phyloP scores from a whole-genome alignment of 805 yeast genomes.

The Pichia gijzeniarum region DNA sequence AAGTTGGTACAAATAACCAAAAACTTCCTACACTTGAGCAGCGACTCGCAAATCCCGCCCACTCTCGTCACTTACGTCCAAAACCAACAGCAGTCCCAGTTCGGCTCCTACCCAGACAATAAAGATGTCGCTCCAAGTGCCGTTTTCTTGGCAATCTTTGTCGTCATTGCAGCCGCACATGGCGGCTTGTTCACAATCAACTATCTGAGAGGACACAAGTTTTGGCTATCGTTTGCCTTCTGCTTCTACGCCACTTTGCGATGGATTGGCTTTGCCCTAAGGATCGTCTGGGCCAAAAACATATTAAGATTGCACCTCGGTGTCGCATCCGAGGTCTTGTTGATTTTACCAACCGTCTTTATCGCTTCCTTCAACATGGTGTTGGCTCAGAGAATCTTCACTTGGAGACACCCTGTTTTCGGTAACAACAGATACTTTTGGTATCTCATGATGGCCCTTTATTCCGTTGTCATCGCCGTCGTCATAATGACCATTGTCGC shows the following conservation, averaged over 20 bases:
- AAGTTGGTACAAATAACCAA: constrained; percentile 31
- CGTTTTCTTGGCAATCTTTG: constrained; percentile 48
- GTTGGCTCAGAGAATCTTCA: constrained; percentile 65
- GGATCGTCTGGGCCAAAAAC: constrained; percentile 56
- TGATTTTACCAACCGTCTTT: constrained; percentile 52
- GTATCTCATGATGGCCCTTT: constrained; percentile 42
- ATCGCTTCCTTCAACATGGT: constrained; percentile 55
- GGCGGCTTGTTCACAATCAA: constrained; percentile 42
- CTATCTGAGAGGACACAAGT: constrained; percentile 50
- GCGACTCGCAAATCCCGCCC: constrained; percentile 33
- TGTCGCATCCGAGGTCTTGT: constrained; percentile 49
- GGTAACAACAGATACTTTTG: constrained; percentile 51
- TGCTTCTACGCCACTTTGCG: constrained; percentile 47
- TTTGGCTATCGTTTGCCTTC: constrained; percentile 49
- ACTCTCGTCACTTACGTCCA: constrained; percentile 33
- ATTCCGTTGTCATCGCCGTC: constrained; percentile 48
- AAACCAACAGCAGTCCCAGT: constrained; percentile 41
- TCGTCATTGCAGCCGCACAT: constrained; percentile 43
- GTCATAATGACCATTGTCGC: constrained; percentile 66
- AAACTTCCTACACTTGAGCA: constrained; percentile 14
- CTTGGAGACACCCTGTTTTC: constrained; percentile 71
- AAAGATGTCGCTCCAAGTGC: constrained; percentile 56
- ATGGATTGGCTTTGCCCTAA: constrained; percentile 50
- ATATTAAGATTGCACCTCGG: constrained; percentile 42
- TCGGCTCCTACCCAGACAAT: constrained; percentile 55